phyloP scores from a whole-genome alignment of 2,329 filamentous ascomycete genomes.

The Lithohypha guttulata region DNA sequence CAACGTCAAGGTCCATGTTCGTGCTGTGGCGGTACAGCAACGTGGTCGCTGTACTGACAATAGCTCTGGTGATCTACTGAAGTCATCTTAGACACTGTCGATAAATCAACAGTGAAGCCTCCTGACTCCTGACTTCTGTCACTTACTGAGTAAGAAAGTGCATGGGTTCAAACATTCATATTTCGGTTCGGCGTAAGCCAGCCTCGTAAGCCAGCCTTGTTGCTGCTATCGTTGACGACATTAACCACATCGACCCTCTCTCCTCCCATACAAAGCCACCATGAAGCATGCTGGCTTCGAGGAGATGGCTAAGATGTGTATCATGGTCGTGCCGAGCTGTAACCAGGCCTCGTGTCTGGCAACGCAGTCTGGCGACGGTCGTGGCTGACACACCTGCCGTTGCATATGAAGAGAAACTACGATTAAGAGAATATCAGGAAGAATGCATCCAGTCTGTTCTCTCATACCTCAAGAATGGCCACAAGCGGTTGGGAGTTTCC shows the following conservation, averaged over 20 bases:
- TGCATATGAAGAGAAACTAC: constrained; percentile 34
- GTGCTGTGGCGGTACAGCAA: background rate
- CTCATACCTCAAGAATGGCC: constrained; percentile 54
- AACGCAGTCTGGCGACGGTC: constrained; percentile 21
- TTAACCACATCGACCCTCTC: too few relatives aligned
- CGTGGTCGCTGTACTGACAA: background rate
- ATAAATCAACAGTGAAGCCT: too few relatives aligned
- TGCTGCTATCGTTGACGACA: too few relatives aligned
- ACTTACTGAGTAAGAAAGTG: too few relatives aligned
- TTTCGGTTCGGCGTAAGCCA: too few relatives aligned
- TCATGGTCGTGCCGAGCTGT: constrained; percentile 11
- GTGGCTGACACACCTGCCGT: constrained; percentile 11
- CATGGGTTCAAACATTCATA: too few relatives aligned
- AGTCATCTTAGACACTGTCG: too few relatives aligned
- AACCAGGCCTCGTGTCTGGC: constrained; percentile 12
- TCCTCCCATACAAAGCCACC: too few relatives aligned
- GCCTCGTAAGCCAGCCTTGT: too few relatives aligned
- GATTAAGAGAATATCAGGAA: constrained; percentile 74
- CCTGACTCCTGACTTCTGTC: too few relatives aligned
- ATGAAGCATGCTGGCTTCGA: constrained; percentile 19
- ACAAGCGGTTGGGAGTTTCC: constrained; percentile 73
- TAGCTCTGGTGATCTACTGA: too few relatives aligned
- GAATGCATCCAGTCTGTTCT: constrained; percentile 81
- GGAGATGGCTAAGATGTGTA: constrained; percentile 24
- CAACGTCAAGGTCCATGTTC: background rate